Evolutionary conservation across 2,329 filamentous ascomycete species (phyloP).

Genomic region (Scolecobasidium constrictum): DNA sequence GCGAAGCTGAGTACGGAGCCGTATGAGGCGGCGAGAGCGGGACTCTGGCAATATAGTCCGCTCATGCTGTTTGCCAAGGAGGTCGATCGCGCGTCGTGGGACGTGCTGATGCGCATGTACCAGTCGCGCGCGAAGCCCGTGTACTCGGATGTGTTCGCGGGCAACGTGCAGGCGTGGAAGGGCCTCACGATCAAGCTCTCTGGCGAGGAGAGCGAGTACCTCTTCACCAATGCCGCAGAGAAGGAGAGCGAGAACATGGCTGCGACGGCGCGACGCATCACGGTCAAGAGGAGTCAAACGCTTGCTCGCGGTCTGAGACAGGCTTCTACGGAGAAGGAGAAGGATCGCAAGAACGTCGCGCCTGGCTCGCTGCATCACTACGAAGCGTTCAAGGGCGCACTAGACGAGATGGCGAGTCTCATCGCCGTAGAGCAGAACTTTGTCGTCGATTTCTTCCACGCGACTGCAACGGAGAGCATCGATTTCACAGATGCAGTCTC

Average conservation of each 20-base stretch:
- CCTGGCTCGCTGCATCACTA: conserved; percentile 62
- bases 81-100: conserved; percentile 72
- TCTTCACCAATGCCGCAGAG: conserved; percentile 86
- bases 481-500: conserved; percentile 78
- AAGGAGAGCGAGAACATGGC: conserved; percentile 50
- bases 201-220: conserved; percentile 67
- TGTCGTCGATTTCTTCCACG: conserved; percentile 91
- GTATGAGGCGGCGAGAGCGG: conserved; percentile 59
- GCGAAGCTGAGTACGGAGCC: conserved; percentile 56
- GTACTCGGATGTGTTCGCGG: conserved; percentile 74
- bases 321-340: conserved; percentile 49
- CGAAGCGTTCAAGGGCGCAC: conserved; percentile 68
- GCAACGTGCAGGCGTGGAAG: conserved; percentile 70
- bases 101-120: conserved; percentile 67
- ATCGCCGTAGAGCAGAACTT: conserved; percentile 96
- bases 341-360: conserved; percentile 40
- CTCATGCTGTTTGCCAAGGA: conserved; percentile 82
- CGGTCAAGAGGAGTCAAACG: conserved; percentile 88
- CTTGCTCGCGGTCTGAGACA: conserved; percentile 63
- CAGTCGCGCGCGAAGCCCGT: conserved; percentile 64
- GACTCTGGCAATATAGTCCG: conserved; percentile 80
- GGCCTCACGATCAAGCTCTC: conserved; percentile 62
- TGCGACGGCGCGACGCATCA: conserved; percentile 78
- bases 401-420: conserved; percentile 73
- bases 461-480: conserved; percentile 67